Evolutionary conservation across 176 grass and related monocot genomes (phyloP).

Genomic region (Ensete glaucum): DNA sequence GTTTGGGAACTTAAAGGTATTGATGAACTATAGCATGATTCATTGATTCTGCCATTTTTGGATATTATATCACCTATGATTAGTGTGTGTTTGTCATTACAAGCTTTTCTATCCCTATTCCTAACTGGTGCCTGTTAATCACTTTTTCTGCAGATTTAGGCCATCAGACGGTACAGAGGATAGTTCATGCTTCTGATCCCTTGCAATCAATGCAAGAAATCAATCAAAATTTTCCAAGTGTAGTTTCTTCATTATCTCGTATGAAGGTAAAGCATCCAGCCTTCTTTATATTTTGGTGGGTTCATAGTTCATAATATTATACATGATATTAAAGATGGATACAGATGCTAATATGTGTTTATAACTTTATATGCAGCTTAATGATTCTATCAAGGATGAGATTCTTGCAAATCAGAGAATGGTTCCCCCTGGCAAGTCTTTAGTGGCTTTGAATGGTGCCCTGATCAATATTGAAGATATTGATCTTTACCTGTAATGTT

Average conservation of each 20-base stretch:
- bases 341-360: conserved; percentile 15
- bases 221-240: conserved; percentile 93
- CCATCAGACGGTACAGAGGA: conserved; percentile 90
- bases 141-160: conserved; percentile 60
- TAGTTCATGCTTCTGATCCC: conserved; percentile 90
- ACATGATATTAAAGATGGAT: conserved; percentile 10
- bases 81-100: background rate
- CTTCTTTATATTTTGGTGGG: conserved; percentile 3
- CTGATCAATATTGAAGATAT: conserved; percentile 98
- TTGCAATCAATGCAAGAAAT: conserved; percentile 99
- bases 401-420: conserved; percentile 91
- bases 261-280: conserved; percentile 51
- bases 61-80: background rate
- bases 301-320: background rate
- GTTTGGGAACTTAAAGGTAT: conserved; percentile 98
- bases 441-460: conserved; percentile 97
- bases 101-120: conserved; percentile 11
- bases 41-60: background rate
- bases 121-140: conserved; percentile 22
- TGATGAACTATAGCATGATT: conserved; percentile 10
- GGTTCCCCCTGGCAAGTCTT: conserved; percentile 94
- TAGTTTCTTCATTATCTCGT: conserved; percentile 94
- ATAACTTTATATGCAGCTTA: conserved; percentile 39
- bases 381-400: conserved; percentile 80
- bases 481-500: conserved; percentile 87